A percentile compares a stretch with the other conserved stretches of the same genome.
phyloP scores from a whole-genome alignment of 345 rosid genomes.

The Brassica cretica region DNA sequence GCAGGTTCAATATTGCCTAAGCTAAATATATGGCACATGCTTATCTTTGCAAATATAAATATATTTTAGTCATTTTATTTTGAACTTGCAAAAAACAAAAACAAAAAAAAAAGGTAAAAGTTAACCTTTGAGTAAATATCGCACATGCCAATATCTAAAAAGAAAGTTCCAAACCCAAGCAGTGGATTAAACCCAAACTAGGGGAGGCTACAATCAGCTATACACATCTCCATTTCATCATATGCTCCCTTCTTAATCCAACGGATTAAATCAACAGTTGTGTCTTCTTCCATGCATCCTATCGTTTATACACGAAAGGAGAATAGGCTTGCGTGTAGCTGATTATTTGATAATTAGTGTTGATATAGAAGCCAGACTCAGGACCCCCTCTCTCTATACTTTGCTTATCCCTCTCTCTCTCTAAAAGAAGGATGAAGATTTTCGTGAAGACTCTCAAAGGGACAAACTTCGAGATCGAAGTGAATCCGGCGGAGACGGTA shows the following conservation, averaged over 20 bases:
- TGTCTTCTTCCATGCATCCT: neutral
- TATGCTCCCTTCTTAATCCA: neutral
- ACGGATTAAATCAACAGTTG: neutral
- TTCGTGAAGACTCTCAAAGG: constrained; percentile 77
- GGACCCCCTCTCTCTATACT: constrained; percentile 35
- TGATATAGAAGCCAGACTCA: constrained; percentile 24
- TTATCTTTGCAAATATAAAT: neutral
- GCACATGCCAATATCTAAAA: constrained; percentile 4
- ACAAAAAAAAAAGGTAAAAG: no score
- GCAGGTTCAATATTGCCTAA: neutral
- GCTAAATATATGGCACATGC: neutral
- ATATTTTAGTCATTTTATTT: no score
- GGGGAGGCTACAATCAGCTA: neutral
- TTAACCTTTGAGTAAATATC: constrained; percentile 2
- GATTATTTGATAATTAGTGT: constrained; percentile 8
- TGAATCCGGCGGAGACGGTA: constrained; percentile 62
- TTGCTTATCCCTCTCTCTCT: constrained; percentile 33
- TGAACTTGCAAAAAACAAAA: no score
- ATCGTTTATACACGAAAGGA: neutral
- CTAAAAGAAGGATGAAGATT: constrained; percentile 61
- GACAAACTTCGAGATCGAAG: constrained; percentile 68
- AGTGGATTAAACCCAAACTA: no score
- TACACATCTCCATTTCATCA: constrained; percentile 1
- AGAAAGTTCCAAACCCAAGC: neutral
- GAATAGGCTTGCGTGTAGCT: neutral